phyloP scores from a whole-genome alignment of 2,329 filamentous ascomycete genomes.

The Phaeosphaeria sp. region DNA sequence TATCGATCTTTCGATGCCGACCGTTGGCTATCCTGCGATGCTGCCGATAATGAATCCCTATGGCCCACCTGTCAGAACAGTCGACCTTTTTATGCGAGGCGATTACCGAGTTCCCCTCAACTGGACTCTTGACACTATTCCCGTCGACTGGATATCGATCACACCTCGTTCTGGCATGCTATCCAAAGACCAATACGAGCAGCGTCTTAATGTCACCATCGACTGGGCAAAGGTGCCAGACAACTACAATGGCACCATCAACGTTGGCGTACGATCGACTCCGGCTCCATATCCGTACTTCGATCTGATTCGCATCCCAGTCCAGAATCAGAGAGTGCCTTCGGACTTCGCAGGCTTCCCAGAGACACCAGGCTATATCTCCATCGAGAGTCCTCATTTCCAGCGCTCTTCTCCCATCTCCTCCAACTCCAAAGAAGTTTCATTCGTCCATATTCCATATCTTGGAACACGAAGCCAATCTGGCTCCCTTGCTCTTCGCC shows the following conservation, averaged over 20 bases:
- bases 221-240: slow-evolving; percentile 21
- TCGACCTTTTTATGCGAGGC: slow-evolving; percentile 25
- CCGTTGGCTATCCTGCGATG: slow-evolving; percentile 45
- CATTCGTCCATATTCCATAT: slow-evolving; percentile 17
- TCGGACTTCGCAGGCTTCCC: slow-evolving; percentile 20
- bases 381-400: slow-evolving; percentile 25
- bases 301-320: slow-evolving; percentile 21
- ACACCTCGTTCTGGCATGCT: slow-evolving; percentile 17
- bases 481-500: slow-evolving; percentile 21
- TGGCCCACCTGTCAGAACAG: slow-evolving; percentile 14
- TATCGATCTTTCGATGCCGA: slow-evolving; percentile 63
- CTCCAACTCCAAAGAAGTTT: slow-evolving; percentile 8
- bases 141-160: slow-evolving; percentile 21
- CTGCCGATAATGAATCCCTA: slow-evolving; percentile 22
- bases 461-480: slow-evolving; percentile 22
- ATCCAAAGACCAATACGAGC: slow-evolving; percentile 13
- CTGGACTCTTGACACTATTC: slow-evolving; percentile 21
- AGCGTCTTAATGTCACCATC: slow-evolving; percentile 24
- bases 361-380: slow-evolving; percentile 20
- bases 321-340: slow-evolving; percentile 17
- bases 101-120: slow-evolving; percentile 23
- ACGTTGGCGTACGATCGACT: slow-evolving; percentile 15
- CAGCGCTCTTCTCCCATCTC: slow-evolving; percentile 6
- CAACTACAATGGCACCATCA: slow-evolving; percentile 15
- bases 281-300: slow-evolving; percentile 22